Evolutionary conservation across 2,329 filamentous ascomycete species (phyloP), one percentile per base, ranked within the genome.

Genomic region (Ceratocystis huliohia): DNA sequence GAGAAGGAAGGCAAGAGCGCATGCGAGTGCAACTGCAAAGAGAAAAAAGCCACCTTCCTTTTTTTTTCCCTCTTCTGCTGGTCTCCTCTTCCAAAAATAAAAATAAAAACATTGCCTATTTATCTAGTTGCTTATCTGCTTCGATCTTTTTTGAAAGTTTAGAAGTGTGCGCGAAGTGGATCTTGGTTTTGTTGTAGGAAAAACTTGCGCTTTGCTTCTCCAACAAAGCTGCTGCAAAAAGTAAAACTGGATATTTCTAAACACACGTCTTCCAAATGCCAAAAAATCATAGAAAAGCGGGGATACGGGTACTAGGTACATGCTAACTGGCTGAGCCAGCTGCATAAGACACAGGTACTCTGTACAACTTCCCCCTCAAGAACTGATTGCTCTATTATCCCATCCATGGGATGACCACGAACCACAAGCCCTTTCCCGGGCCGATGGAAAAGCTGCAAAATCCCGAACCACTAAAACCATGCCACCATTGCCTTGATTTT

Each of bases 401-500:
- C n/a, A 25, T 53, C 48, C 48, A 53, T 25, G n/a, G 7, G 8
- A 57, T 57, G 53, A 25, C 48, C n/a, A 53, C n/a, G 25, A 57
- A 57, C 53, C 53, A 30, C 53, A 57, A 15, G 5, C 37, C 37
- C 13, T 30, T 28, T 30, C n/a, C 53, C 53, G 53, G 53, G 53
- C 53, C 53, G 53, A 57, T 30, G 53, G 53, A 57, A 28, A 30
- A 25, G 53, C 53, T 57, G 25, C 53, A 57, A 8, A 33, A 57
- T 28, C 53, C 8, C 53, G 33, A 33, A 17, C 37, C 53, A 33
- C 25, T 25, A 25, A 57, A 30, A 28, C 53, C 22, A 28, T 17
- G 53, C 28, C 33, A 13, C 22, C 22, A 28, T 57, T 57, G 53
- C 22, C 20, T 28, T 57, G 22, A 30, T 57, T 13, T 22, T 50